These are phyloP conservation scores for Ophiocordyceps camponoti-saundersi DNA, from an alignment of 2,329 filamentous ascomycete genomes.

Conservation along the genomic window DNA sequence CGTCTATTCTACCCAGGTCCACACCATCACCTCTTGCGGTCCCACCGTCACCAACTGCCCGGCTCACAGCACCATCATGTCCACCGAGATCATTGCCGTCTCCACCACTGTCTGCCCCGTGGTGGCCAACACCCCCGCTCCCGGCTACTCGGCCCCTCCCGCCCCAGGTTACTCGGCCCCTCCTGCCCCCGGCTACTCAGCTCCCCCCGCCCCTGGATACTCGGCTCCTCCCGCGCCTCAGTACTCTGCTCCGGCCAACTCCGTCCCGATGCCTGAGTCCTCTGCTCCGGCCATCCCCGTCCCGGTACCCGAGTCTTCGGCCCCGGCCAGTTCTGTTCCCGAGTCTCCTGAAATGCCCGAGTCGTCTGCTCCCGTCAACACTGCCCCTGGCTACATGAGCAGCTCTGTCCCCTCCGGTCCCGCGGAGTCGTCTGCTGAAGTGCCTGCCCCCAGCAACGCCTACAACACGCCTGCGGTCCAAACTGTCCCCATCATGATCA, in stretches of 20 bases:
- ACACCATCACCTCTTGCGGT: conserved; percentile 45
- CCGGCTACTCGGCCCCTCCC: neutral
- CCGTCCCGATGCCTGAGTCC: neutral
- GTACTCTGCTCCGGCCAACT: neutral
- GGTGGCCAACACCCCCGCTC: neutral
- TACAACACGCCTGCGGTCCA: neutral
- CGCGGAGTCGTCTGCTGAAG: neutral
- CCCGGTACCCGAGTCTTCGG: neutral
- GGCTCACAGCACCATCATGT: conserved; percentile 17
- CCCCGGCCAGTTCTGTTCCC: neutral
- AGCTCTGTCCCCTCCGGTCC: conserved; percentile 4
- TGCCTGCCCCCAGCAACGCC: neutral
- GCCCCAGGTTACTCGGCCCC: neutral
- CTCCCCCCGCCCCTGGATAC: neutral
- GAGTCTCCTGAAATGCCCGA: neutral
- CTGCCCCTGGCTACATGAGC: conserved; percentile 2
- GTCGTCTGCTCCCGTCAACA: neutral
- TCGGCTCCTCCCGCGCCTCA: neutral
- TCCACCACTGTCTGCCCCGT: conserved; percentile 23
- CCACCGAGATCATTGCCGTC: conserved; percentile 19
- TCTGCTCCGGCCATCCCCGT: neutral
- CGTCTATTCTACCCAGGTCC: conserved; percentile 39
- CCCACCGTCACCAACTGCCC: conserved; percentile 47
- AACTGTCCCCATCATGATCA: neutral
- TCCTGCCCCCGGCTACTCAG: neutral